Evolutionary conservation across 371 early-diverging fungal genomes (phyloP), one percentile per base, ranked within the genome.

Genomic region (Conidiobolus incongruus): DNA sequence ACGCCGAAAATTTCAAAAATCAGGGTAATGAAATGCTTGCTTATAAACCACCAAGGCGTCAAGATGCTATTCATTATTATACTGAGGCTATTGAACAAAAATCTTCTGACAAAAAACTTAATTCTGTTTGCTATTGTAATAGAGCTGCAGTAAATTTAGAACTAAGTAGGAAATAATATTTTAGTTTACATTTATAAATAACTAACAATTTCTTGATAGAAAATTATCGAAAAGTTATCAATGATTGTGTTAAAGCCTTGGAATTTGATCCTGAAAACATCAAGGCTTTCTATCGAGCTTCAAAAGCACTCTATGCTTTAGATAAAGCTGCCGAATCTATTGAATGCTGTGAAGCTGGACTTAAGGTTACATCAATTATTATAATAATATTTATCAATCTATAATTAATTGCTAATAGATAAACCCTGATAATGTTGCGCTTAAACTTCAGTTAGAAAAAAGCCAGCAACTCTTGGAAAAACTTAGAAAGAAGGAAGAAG

Each of bases 21-120:
- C 88, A 91, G 55, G 97, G 97, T 46, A 96, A 96, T 57, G 89
- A 86, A 8, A 66, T 74, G 44, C 91, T 86, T 62, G 67, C 72
- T 46, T 70, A 63, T 19, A 82, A 85, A 11, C 68, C 68, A 47
- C 24, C 51, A 6, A 56, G 56, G 35, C 92, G 71, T 57, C 53
- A 66, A 38, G 80, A 86, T 45, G 97, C 95, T 10, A 65, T 81
- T 31, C 50, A 63, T 24, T 90, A 59, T 59, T 96, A 94, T 62
- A 81, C 89, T 19, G 69, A 82, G 38, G 97, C 80, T 0, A 53
- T 96, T 22, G 81, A 74, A 8, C 73, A 71, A 11, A 73, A 78
- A n/a, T 77, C 80, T 53, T 65, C 66, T 11, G 84, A 91, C 53
- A 47, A 44, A 3, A 66, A 65, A 32, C 67, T 94, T 24, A 75